Percentiles rank a stretch among this genome's conserved stretches.
Conservation (phyloP, 73 alveolate genomes). For the Urostyla sp. region DNA sequence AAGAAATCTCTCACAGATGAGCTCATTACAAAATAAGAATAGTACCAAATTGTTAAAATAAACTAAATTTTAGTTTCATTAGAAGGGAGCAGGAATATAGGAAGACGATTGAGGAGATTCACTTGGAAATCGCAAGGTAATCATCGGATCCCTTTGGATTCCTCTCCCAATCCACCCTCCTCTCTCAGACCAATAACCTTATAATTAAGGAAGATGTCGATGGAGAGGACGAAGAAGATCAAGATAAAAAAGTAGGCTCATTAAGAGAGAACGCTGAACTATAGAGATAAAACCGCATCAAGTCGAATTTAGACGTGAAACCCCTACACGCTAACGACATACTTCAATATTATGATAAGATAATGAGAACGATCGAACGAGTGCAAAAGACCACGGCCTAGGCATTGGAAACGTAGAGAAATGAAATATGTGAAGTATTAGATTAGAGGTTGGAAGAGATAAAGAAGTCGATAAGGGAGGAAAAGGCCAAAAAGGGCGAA, state of each 20-base stretch:
- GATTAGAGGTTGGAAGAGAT: constrained; percentile 53
- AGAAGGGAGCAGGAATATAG: constrained; percentile 83
- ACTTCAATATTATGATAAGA: constrained; percentile 33
- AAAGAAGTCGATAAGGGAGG: constrained; percentile 59
- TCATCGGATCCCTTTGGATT: constrained; percentile 63
- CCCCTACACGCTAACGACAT: constrained; percentile 38
- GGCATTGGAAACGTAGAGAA: constrained; percentile 52
- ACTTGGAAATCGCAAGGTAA: constrained; percentile 57
- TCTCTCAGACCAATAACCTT: no score
- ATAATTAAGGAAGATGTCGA: neutral
- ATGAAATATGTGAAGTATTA: constrained; percentile 56
- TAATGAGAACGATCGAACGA: constrained; percentile 39
- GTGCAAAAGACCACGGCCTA: constrained; percentile 38
- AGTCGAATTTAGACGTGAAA: constrained; percentile 3
- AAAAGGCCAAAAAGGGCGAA: constrained; percentile 65
- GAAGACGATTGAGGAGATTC: constrained; percentile 83
- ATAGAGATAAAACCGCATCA: neutral
- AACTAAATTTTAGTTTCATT: constrained; percentile 59
- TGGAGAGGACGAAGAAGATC: neutral
- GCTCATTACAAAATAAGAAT: constrained; percentile 69
- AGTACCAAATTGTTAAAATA: neutral
- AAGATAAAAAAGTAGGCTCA: neutral
- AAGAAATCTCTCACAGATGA: constrained; percentile 58
- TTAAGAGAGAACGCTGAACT: neutral
- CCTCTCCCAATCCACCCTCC: neutral